phyloP scores from a whole-genome alignment of 2,329 filamentous ascomycete genomes.

The Dactylellina sp. region DNA sequence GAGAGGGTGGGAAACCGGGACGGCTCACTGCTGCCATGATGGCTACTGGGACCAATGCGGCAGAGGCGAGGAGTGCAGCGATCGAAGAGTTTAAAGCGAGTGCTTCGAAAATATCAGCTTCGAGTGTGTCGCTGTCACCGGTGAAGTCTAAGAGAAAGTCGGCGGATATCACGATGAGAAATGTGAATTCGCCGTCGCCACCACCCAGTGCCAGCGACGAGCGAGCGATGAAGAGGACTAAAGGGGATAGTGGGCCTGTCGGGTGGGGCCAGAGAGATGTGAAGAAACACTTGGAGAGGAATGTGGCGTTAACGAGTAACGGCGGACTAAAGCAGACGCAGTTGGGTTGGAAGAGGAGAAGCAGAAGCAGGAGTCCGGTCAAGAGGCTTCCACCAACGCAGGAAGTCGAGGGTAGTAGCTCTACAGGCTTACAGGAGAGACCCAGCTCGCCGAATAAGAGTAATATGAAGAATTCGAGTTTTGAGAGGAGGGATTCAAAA shows the following conservation, averaged over 20 bases:
- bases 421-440: constrained; percentile 13
- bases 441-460: constrained; percentile 46
- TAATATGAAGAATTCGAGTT: constrained; percentile 19
- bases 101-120: constrained; percentile 23
- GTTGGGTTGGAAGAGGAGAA: constrained; percentile 32
- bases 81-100: constrained; percentile 38
- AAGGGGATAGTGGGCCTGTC: constrained; percentile 17
- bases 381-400: constrained; percentile 18
- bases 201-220: constrained; percentile 18
- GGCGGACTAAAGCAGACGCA: constrained; percentile 42
- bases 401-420: not conserved
- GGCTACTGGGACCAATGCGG: constrained; percentile 12
- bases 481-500: constrained; percentile 38
- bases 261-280: constrained; percentile 52
- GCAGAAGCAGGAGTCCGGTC: constrained; percentile 43
- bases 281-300: constrained; percentile 46
- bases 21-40: not conserved
- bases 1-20: constrained; percentile 1
- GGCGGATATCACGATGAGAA: constrained; percentile 33
- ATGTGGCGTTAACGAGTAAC: constrained; percentile 33
- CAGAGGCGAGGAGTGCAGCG: constrained; percentile 22
- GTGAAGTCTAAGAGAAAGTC: constrained; percentile 51
- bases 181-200: constrained; percentile 19
- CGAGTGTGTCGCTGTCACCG: constrained; percentile 41
- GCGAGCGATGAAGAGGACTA: constrained; percentile 41